A percentile compares a stretch with the other conserved stretches of the same genome.
phyloP scores from a whole-genome alignment of 306 rosid species.

The Abrus pulchellus region DNA sequence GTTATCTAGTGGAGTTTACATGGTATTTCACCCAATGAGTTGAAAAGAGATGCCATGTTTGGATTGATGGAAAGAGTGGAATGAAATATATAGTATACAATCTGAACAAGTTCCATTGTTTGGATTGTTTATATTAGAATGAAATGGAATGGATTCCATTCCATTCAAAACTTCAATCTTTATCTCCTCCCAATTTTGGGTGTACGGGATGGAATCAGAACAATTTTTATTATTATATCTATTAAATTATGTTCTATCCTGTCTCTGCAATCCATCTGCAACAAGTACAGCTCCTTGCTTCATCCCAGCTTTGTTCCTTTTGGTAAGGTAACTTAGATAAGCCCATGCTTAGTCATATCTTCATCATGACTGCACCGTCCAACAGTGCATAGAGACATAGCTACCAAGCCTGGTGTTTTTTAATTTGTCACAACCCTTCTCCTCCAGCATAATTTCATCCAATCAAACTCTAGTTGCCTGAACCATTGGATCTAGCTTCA shows the following conservation, averaged over 20 bases:
- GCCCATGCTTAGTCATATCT: conserved; percentile 5
- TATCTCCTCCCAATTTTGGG: background rate
- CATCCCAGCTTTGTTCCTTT: background rate
- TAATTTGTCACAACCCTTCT: background rate
- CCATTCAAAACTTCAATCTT: background rate
- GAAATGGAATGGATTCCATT: background rate
- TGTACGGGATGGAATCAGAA: background rate
- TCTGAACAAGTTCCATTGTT: background rate
- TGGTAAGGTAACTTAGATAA: background rate
- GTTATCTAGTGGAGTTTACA: background rate
- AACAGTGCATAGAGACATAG: background rate
- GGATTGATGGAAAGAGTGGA: no score
- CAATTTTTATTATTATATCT: no score
- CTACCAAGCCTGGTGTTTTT: background rate
- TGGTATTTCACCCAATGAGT: background rate
- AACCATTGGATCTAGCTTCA: background rate
- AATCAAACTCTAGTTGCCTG: background rate
- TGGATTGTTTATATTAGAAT: background rate
- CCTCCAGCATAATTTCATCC: conserved; percentile 20
- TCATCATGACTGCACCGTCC: background rate
- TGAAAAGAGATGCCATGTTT: background rate
- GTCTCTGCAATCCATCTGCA: background rate
- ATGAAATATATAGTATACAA: no score
- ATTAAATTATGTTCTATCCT: background rate
- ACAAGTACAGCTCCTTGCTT: background rate